These are phyloP conservation scores for Nannizzia gypsea DNA, from an alignment of 2,329 filamentous ascomycete genomes.

Conservation along the genomic window DNA sequence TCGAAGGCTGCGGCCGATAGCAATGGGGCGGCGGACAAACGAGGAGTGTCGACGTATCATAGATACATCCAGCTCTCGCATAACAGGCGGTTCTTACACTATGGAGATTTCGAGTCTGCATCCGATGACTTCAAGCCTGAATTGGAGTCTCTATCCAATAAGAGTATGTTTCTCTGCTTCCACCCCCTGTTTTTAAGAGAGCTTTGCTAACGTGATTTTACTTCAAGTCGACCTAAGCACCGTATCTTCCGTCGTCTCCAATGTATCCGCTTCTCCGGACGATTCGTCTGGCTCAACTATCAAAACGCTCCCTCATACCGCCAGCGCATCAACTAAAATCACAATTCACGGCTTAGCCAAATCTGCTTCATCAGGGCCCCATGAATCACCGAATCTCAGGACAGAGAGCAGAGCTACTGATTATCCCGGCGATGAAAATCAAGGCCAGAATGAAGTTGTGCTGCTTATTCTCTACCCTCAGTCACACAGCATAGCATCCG, in stretches of 20 bases:
- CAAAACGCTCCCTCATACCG: conserved; percentile 30
- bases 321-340: conserved; percentile 58
- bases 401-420: conserved; percentile 16
- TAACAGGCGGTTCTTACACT: conserved; percentile 82
- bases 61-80: conserved; percentile 81
- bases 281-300: conserved; percentile 38
- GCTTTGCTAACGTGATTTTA: background rate
- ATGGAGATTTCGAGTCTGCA: conserved; percentile 66
- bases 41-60: conserved; percentile 48
- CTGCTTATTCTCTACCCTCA: conserved; percentile 74
- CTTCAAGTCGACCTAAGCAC: conserved; percentile 61
- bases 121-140: conserved; percentile 50
- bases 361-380: conserved; percentile 16
- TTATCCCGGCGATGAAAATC: conserved; percentile 2
- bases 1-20: conserved; percentile 34
- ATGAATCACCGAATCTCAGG: conserved; percentile 8
- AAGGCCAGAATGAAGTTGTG: conserved; percentile 50
- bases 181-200: background rate
- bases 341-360: conserved; percentile 67
- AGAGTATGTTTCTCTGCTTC: conserved; percentile 43
- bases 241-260: conserved; percentile 88
- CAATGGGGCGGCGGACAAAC: conserved; percentile 29
- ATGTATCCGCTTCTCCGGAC: conserved; percentile 59
- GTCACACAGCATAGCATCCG: conserved; percentile 72
- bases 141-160: conserved; percentile 62